Conservation (phyloP, 2,329 filamentous ascomycete species). For the Lachnellula willkommii region DNA sequence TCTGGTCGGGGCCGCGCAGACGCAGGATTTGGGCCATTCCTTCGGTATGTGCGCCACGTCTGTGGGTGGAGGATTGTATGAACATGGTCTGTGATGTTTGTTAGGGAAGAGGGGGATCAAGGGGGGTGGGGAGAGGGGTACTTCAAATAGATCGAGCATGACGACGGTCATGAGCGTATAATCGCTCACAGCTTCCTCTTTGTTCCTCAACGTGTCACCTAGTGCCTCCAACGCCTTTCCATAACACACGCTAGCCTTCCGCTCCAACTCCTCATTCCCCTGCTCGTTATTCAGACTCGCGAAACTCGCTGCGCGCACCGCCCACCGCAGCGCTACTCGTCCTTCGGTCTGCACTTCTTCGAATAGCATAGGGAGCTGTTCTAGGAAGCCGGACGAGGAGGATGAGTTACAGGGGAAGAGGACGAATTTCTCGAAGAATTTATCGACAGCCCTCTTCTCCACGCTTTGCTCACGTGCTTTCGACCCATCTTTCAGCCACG, state of each 20-base stretch:
- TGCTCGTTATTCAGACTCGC: constrained; percentile 32
- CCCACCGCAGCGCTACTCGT: constrained; percentile 35
- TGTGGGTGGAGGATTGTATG: background rate
- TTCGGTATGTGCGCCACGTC: background rate
- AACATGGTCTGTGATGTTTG: background rate
- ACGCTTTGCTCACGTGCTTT: constrained; percentile 3
- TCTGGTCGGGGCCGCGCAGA: background rate
- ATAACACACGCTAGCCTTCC: constrained; percentile 33
- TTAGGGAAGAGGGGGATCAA: background rate
- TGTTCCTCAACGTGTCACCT: constrained; percentile 28
- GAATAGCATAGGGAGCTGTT: constrained; percentile 36
- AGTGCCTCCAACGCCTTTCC: constrained; percentile 34
- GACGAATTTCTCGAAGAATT: constrained; percentile 38
- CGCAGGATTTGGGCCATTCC: constrained; percentile 2
- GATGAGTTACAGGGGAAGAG: constrained; percentile 34
- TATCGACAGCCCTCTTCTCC: constrained; percentile 30
- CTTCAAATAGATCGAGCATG: constrained; percentile 38
- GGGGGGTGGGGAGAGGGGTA: constrained; percentile 7
- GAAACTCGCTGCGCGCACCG: constrained; percentile 35
- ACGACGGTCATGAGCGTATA: constrained; percentile 38
- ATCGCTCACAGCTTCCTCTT: constrained; percentile 35
- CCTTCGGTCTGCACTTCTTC: constrained; percentile 36
- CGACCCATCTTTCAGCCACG: constrained; percentile 25
- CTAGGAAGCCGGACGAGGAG: constrained; percentile 36
- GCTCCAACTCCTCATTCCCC: constrained; percentile 16